A percentile compares a stretch with the other conserved stretches of the same genome.
Evolutionary conservation across 2,329 filamentous ascomycete species (phyloP).

Genomic region (Colletotrichum viniferum): DNA sequence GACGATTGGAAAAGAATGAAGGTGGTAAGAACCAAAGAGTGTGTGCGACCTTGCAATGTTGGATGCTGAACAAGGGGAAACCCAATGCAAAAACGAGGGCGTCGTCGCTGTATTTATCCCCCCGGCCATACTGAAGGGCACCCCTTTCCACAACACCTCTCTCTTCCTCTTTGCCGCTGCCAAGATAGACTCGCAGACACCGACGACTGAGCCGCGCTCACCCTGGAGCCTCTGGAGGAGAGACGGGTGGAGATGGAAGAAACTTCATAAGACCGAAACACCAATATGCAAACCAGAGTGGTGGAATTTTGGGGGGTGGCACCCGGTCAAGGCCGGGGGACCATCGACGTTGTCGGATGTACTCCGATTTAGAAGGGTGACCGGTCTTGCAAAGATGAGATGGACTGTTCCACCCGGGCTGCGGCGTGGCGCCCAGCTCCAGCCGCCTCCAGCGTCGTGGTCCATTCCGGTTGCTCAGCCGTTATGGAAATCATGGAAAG

Average conservation of each 20-base stretch:
- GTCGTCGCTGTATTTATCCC: slow-evolving; percentile 8
- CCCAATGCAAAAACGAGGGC: background rate
- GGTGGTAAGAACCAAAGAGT: slow-evolving; percentile 16
- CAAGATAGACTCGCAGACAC: background rate
- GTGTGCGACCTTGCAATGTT: slow-evolving; percentile 19
- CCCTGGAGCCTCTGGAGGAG: background rate
- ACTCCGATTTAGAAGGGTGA: slow-evolving; percentile 10
- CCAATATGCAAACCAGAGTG: slow-evolving; percentile 11
- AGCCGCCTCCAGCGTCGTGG: background rate
- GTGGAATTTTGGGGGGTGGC: slow-evolving; percentile 7
- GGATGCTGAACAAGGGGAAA: background rate
- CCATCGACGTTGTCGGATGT: background rate
- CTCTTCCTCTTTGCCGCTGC: background rate
- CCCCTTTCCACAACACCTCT: background rate
- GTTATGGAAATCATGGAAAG: background rate
- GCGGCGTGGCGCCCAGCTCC: background rate
- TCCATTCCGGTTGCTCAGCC: background rate
- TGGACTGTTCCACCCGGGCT: background rate
- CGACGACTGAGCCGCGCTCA: background rate
- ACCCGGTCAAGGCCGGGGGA: slow-evolving; percentile 7
- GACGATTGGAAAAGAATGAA: slow-evolving; percentile 17
- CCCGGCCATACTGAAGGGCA: background rate
- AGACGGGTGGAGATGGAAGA: background rate
- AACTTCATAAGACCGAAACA: slow-evolving; percentile 17
- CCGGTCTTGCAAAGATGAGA: slow-evolving; percentile 12